Percentiles rank a stretch among this genome's conserved stretches.
Conservation (phyloP, 768 basidiomycete species). For the Lepiota brunneoincarnata region DNA sequence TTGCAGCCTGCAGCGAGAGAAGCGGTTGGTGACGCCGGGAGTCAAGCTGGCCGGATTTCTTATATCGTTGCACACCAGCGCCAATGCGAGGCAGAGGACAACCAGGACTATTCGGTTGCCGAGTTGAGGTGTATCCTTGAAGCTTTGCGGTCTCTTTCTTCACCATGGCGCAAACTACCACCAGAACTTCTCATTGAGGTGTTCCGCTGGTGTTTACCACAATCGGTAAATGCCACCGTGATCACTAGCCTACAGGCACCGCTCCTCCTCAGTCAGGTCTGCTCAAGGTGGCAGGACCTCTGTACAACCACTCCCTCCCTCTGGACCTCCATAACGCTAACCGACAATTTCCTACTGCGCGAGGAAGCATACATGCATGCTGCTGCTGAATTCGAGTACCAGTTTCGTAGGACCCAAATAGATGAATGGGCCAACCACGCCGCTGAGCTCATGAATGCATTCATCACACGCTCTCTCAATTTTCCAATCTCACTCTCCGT, state of each 20-base stretch:
- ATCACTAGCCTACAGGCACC: not conserved
- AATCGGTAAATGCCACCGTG: not conserved
- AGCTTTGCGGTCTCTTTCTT: conserved; percentile 9
- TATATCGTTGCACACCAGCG: not conserved
- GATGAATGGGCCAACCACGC: not conserved
- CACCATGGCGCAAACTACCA: conserved; percentile 9
- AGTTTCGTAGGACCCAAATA: not conserved
- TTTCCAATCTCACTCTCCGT: conserved; percentile 6
- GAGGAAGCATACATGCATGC: not conserved
- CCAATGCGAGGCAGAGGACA: not conserved
- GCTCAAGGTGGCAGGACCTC: conserved; percentile 6
- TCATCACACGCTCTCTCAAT: not conserved
- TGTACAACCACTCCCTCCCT: not conserved
- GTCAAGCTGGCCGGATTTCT: not conserved
- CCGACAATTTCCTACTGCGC: conserved; percentile 3
- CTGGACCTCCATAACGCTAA: conserved; percentile 8
- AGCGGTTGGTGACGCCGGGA: not conserved
- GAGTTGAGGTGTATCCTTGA: conserved; percentile 7
- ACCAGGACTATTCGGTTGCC: not conserved
- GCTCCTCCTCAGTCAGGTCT: conserved; percentile 6
- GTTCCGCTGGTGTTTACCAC: conserved; percentile 4
- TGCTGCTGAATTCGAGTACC: not conserved
- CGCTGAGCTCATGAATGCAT: not conserved
- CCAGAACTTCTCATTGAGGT: conserved; percentile 8
- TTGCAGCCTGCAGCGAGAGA: not conserved